These are phyloP conservation scores for Ceratocystiopsis minuta DNA, from an alignment of 2,329 filamentous ascomycete species.

Conservation along the genomic window DNA sequence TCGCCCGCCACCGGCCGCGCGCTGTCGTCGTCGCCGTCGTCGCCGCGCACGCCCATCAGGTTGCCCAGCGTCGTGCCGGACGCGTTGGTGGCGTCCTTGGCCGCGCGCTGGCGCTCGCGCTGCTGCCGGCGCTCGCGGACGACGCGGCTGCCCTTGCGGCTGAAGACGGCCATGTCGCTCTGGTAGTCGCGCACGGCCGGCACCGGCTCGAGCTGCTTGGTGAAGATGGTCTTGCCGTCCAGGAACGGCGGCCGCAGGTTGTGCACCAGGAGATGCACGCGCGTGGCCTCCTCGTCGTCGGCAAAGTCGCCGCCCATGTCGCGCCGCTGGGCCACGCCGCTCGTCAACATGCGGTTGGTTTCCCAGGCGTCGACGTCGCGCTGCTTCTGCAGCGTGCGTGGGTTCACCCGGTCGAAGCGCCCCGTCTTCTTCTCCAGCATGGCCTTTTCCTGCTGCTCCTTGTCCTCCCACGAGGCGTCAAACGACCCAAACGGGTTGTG, in stretches of 20 bases:
- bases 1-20: conserved; percentile 61
- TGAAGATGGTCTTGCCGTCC: conserved; percentile 89
- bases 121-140: conserved; percentile 84
- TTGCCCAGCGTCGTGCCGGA: conserved; percentile 86
- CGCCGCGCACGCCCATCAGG: conserved; percentile 87
- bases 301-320: conserved; percentile 70
- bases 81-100: conserved; percentile 84
- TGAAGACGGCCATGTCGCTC: conserved; percentile 98
- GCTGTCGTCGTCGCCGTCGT: conserved; percentile 80
- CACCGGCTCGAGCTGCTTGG: conserved; percentile 88
- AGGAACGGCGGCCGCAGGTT: conserved; percentile 88
- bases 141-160: conserved; percentile 81
- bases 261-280: conserved; percentile 82
- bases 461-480: conserved; percentile 52
- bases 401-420: conserved; percentile 47
- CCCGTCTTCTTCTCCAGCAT: conserved; percentile 65
- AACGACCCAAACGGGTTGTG: conserved; percentile 79
- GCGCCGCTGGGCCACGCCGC: conserved; percentile 78
- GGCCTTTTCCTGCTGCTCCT: conserved; percentile 53
- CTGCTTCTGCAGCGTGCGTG: conserved; percentile 66
- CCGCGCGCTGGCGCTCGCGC: conserved; percentile 82
- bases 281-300: conserved; percentile 75
- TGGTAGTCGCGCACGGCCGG: conserved; percentile 84
- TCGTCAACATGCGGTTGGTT: conserved; percentile 94
- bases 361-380: conserved; percentile 97